These are phyloP conservation scores for Knoxdaviesia capensis DNA, from an alignment of 2,329 filamentous ascomycete genomes.

Conservation along the genomic window DNA sequence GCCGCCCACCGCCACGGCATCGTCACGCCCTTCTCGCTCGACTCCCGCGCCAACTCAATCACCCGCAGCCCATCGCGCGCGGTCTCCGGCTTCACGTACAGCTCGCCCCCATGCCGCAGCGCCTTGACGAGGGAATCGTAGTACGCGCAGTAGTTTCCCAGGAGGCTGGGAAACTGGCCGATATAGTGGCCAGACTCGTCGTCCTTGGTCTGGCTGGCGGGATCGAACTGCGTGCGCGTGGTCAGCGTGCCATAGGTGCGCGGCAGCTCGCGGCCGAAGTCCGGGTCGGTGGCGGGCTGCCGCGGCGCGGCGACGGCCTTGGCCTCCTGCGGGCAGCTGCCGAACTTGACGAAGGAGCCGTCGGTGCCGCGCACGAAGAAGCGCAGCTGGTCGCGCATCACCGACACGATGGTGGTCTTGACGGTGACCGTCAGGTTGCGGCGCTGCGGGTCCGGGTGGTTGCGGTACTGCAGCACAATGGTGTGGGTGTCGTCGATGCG, in stretches of 20 bases:
- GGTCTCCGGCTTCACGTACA: slow-evolving; percentile 18
- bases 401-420: slow-evolving; percentile 37
- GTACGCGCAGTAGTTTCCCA: slow-evolving; percentile 17
- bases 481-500: slow-evolving; percentile 28
- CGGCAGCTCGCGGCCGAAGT: slow-evolving; percentile 16
- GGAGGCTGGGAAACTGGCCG: slow-evolving; percentile 17
- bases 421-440: slow-evolving; percentile 32
- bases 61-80: slow-evolving; percentile 17
- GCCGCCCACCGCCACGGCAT: slow-evolving; percentile 10
- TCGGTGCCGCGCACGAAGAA: slow-evolving; percentile 43
- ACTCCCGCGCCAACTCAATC: slow-evolving; percentile 21
- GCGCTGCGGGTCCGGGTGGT: slow-evolving; percentile 8
- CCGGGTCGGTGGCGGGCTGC: slow-evolving; percentile 5
- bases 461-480: slow-evolving; percentile 34
- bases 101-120: slow-evolving; percentile 16
- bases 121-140: slow-evolving; percentile 20
- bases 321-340: slow-evolving; percentile 16
- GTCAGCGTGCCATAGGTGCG: slow-evolving; percentile 14
- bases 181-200: slow-evolving; percentile 13
- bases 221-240: slow-evolving; percentile 16
- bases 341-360: slow-evolving; percentile 21
- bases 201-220: slow-evolving; percentile 11
- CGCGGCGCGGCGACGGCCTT: slow-evolving; percentile 5
- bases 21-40: slow-evolving; percentile 12
- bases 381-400: slow-evolving; percentile 37